Evolutionary conservation across 805 yeast species (phyloP).

Genomic region (Tetrapisispora namnaoensis): DNA sequence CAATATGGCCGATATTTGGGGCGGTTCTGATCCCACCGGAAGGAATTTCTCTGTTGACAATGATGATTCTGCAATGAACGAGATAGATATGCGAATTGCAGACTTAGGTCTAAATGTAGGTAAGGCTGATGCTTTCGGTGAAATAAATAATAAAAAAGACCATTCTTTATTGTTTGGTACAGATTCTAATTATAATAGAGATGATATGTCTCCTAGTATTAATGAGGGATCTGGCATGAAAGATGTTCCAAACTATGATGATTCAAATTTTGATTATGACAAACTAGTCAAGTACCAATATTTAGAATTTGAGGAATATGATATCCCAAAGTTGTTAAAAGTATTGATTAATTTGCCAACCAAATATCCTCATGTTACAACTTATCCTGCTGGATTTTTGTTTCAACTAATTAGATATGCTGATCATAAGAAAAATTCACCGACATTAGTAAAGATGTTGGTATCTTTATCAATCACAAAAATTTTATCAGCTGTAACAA

Average conservation of each 20-base stretch:
- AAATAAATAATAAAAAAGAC: slow-evolving; percentile 1
- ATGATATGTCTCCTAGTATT: not conserved
- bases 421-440: slow-evolving; percentile 42
- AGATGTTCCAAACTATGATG: not conserved
- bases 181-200: slow-evolving; percentile 7
- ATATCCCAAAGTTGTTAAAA: slow-evolving; percentile 63
- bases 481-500: slow-evolving; percentile 38
- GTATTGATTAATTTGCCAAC: slow-evolving; percentile 53
- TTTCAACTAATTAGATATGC: slow-evolving; percentile 67
- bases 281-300: slow-evolving; percentile 48
- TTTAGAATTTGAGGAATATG: slow-evolving; percentile 51
- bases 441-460: slow-evolving; percentile 46
- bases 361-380: slow-evolving; percentile 36
- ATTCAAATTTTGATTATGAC: slow-evolving; percentile 42
- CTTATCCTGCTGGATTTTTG: slow-evolving; percentile 57
- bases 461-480: slow-evolving; percentile 52
- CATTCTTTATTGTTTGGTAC: not conserved
- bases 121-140: slow-evolving; percentile 7
- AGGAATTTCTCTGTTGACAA: not conserved
- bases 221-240: not conserved
- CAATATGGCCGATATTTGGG: slow-evolving; percentile 4
- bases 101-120: slow-evolving; percentile 18
- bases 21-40: not conserved
- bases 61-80: slow-evolving; percentile 11
- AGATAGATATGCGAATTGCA: slow-evolving; percentile 34